phyloP scores from a whole-genome alignment of 768 basidiomycete species.

The Pluteus cervinus region DNA sequence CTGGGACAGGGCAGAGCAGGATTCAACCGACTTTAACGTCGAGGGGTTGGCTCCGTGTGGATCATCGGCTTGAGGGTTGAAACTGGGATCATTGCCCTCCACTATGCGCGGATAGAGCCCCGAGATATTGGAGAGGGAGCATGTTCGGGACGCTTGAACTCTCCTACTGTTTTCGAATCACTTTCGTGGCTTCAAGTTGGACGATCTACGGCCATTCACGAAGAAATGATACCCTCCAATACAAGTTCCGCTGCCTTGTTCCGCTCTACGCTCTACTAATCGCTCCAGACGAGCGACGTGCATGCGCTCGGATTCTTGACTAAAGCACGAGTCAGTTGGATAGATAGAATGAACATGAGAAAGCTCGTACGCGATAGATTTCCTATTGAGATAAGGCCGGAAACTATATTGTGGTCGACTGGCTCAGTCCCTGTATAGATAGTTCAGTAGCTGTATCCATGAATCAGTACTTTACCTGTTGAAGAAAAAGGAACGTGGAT shows the following conservation, averaged over 20 bases:
- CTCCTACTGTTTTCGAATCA: constrained; percentile 14
- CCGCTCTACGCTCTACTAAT: constrained; percentile 81
- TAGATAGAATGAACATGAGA: not conserved
- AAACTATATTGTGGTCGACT: constrained; percentile 79
- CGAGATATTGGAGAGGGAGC: too few species aligned
- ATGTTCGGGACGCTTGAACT: not conserved
- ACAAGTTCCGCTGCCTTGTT: constrained; percentile 58
- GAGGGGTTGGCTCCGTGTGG: too few species aligned
- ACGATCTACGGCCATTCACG: constrained; percentile 38
- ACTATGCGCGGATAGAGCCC: too few species aligned
- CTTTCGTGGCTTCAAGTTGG: constrained; percentile 43
- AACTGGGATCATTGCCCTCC: too few species aligned
- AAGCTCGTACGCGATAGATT: constrained; percentile 58
- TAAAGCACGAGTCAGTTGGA: constrained; percentile 19
- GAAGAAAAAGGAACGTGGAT: constrained; percentile 56
- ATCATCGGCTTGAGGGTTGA: too few species aligned
- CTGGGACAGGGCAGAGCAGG: not conserved
- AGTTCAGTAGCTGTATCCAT: constrained; percentile 89
- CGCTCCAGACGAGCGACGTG: constrained; percentile 88
- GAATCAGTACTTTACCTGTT: constrained; percentile 18
- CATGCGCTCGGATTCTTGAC: constrained; percentile 83
- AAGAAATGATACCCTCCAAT: constrained; percentile 72
- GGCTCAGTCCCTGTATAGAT: constrained; percentile 77
- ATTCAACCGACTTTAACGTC: too few species aligned
- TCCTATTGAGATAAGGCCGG: constrained; percentile 78